phyloP scores from a whole-genome alignment of 2,329 filamentous ascomycete genomes.

The Davidsoniella eucalypti region DNA sequence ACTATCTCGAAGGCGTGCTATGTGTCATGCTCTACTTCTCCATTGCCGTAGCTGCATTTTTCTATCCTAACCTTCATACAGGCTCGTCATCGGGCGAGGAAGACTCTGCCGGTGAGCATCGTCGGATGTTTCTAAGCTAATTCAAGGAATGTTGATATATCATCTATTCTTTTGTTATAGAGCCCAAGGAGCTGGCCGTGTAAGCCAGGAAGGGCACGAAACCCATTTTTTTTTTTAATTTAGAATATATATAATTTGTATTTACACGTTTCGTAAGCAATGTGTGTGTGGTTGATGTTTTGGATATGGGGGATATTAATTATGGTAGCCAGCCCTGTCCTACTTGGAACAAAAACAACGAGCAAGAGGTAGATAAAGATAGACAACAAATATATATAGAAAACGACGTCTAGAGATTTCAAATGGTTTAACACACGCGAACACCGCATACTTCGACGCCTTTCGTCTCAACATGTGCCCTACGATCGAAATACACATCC shows the following conservation, averaged over 20 bases:
- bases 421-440: conserved; percentile 38
- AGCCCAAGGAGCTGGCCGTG: no score
- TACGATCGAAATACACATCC: conserved; percentile 47
- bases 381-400: no score
- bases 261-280: no score
- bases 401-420: no score
- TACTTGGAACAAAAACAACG: no score
- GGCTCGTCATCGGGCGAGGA: neutral
- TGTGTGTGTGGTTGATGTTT: no score
- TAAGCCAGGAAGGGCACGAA: no score
- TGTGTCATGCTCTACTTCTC: conserved; percentile 52
- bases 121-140: neutral
- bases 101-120: neutral
- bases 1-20: conserved; percentile 75
- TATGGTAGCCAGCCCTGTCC: no score
- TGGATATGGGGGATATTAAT: no score
- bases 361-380: no score
- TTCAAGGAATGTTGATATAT: neutral
- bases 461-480: conserved; percentile 47
- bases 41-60: conserved; percentile 41
- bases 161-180: no score
- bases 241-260: neutral
- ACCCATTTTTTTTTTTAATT: no score
- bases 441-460: conserved; percentile 62
- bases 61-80: conserved; percentile 31